phyloP scores from a whole-genome alignment of 1,284 basidiomycete genomes.

The Schizopora paradoxa region DNA sequence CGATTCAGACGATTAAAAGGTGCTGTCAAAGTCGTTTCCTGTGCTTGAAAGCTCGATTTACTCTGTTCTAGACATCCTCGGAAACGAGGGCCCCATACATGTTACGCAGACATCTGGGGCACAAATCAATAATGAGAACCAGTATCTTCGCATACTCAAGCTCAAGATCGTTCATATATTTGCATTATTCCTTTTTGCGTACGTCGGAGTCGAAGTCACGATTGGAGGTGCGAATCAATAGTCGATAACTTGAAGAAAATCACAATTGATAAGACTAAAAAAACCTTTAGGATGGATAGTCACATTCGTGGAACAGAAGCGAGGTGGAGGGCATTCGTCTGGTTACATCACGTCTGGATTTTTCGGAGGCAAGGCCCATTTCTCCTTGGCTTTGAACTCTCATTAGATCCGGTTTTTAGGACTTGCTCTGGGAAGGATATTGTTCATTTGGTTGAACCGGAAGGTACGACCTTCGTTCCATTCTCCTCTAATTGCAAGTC shows the following conservation, averaged over 20 bases:
- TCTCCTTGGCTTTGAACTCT: too few relatives aligned
- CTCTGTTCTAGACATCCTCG: not conserved
- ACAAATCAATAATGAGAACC: constrained; percentile 7
- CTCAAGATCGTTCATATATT: not conserved
- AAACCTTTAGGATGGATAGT: constrained; percentile 29
- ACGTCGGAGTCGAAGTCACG: not conserved
- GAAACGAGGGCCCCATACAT: constrained; percentile 1
- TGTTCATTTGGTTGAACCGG: constrained; percentile 10
- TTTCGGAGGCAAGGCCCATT: constrained; percentile 22
- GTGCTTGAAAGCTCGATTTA: too few relatives aligned
- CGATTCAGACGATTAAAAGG: constrained; percentile 51
- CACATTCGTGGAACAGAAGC: constrained; percentile 24
- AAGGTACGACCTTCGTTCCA: too few relatives aligned
- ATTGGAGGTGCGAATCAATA: not conserved
- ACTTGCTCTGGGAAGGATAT: constrained; percentile 5
- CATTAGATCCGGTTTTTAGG: too few relatives aligned
- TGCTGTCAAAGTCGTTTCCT: constrained; percentile 21
- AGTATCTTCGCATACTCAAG: not conserved
- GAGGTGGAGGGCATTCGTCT: constrained; percentile 22
- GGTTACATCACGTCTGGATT: constrained; percentile 25
- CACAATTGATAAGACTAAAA: too few relatives aligned
- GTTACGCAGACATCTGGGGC: not conserved
- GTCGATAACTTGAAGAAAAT: not conserved
- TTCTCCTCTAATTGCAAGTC: not conserved
- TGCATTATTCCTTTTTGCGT: not conserved